Conservation (phyloP, 83 land plant genomes). For the Picea abies region DNA sequence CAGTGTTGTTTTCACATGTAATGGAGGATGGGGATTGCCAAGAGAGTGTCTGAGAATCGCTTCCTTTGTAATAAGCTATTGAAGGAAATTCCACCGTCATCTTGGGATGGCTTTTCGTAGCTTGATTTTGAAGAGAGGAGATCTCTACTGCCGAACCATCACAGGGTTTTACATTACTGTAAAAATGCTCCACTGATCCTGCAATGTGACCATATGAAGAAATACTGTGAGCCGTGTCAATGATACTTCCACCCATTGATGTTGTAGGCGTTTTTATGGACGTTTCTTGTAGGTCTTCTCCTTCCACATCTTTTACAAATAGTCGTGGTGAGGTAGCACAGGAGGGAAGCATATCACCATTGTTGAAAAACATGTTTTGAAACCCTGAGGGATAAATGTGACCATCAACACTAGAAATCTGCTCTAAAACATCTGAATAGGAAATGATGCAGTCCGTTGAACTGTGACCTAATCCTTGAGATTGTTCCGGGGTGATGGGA, state of each 20-base stretch:
- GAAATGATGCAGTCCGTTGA: no score
- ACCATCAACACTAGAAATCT: neutral
- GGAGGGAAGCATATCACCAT: neutral
- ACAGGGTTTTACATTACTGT: neutral
- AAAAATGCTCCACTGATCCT: no score
- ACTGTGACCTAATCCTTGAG: no score
- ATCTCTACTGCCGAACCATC: neutral
- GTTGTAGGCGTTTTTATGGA: neutral
- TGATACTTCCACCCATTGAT: neutral
- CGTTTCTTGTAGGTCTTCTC: neutral
- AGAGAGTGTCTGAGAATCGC: neutral
- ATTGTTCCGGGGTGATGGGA: no score
- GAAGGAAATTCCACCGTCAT: neutral
- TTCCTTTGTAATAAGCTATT: no score
- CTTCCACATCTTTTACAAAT: neutral
- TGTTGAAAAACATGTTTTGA: neutral
- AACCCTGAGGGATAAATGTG: neutral
- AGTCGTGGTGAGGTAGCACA: neutral
- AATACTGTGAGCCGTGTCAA: no score
- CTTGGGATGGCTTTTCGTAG: neutral
- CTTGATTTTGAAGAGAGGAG: neutral
- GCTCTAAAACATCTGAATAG: no score
- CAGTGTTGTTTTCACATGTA: neutral
- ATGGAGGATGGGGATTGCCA: slow-evolving; percentile 3
- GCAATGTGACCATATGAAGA: no score